Base-by-base conservation (phyloP, 345 rosid genomes). In the Chamaenerion angustifolium region DNA sequence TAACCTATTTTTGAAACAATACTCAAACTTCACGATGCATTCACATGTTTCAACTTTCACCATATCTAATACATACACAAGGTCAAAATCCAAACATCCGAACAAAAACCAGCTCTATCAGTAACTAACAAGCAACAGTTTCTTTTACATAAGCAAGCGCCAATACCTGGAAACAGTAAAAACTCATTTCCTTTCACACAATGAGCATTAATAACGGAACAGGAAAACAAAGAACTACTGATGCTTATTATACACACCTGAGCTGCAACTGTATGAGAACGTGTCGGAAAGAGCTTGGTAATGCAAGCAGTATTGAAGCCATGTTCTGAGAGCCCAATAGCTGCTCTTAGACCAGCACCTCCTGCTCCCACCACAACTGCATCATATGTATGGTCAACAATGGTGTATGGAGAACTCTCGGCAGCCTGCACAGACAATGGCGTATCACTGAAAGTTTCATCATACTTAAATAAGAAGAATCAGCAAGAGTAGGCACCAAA, bases 301-400 rank as follows among this genome's bases (percentile, higher is more conserved):
- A 93, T 76, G 64, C 99, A 93, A 70, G 99, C 99, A 0, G 96
- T 93, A 58, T 88, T 88, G 51, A 93, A 88, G n/a, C 96, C 96
- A 74, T 93, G 96, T 73, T 93, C 99, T 0, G 99, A 93, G 25
- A 93, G 84, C 42, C 96, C 99, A 8, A 93, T 93, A 40, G 99
- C 95, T 7, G 99, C 96, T 59, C 96, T 68, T 60, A 93, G 70
- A 16, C 99, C 96, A 0, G 99, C 96, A 49, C 99, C 99, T 50
- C 99, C 99, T 18, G 96, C 99, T 69, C 99, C 96, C 2, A 88
- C 94, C 11, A 93, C 96, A 1, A 93, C 78, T 6, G 99, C 96
- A 61, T 93, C 99, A 15, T 93, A 88, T 31, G 87, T 77, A 65
- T 93, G 99, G 78, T 93, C 96, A 14, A 88, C 96, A 49, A 93